These are phyloP conservation scores for Boletus vinaceobasis DNA, from an alignment of 768 basidiomycete species.

Conservation along the genomic window DNA sequence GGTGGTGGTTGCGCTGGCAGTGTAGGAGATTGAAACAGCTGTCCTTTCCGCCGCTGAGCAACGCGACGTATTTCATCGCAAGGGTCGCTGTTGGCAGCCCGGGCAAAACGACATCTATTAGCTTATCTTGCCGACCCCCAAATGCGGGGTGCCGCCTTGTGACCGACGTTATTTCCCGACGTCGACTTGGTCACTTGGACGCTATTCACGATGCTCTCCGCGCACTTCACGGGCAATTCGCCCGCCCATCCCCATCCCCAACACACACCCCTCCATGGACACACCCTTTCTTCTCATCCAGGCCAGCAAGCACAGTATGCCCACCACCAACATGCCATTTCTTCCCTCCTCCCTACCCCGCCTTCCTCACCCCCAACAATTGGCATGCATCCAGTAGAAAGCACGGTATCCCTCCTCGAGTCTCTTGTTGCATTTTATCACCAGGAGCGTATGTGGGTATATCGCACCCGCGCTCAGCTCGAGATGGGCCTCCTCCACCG, in stretches of 20 bases:
- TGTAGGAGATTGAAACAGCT: constrained; percentile 94
- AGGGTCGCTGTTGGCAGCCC: not conserved
- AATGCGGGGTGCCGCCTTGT: constrained; percentile 5
- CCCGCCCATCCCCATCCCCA: constrained; percentile 20
- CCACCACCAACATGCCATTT: constrained; percentile 26
- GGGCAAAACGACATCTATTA: not conserved
- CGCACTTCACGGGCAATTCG: constrained; percentile 22
- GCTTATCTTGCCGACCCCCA: constrained; percentile 24
- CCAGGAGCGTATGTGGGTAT: constrained; percentile 69
- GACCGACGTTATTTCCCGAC: not conserved
- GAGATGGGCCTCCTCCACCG: constrained; percentile 42
- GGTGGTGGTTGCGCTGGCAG: constrained; percentile 80
- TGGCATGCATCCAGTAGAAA: constrained; percentile 37
- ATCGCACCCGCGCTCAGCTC: constrained; percentile 59
- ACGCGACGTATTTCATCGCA: constrained; percentile 85
- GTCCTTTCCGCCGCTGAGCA: constrained; percentile 98
- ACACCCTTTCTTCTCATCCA: constrained; percentile 24
- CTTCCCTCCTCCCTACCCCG: constrained; percentile 34
- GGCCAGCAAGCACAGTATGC: constrained; percentile 22
- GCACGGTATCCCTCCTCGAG: constrained; percentile 59
- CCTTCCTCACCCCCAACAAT: constrained; percentile 31
- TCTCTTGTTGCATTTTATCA: constrained; percentile 66
- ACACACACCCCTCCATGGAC: constrained; percentile 25
- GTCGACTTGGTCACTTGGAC: constrained; percentile 2
- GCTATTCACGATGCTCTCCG: constrained; percentile 69